These are phyloP conservation scores for Gliomastix tumulicola DNA, from an alignment of 2,329 filamentous ascomycete species.

Conservation along the genomic window DNA sequence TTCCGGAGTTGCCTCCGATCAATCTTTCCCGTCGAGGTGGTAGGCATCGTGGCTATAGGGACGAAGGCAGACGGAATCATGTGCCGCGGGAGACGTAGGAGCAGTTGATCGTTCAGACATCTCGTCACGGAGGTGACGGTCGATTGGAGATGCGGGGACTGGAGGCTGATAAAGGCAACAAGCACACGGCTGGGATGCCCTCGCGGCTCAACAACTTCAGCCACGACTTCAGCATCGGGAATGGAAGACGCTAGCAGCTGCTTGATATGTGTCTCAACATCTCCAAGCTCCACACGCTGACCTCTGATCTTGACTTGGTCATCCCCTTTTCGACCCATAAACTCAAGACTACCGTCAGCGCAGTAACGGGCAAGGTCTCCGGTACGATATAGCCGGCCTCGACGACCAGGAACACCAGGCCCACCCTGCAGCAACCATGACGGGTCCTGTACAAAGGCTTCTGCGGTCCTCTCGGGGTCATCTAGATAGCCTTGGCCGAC, in stretches of 20 bases:
- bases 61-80: neutral
- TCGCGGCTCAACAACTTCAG: neutral
- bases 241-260: conserved; percentile 13
- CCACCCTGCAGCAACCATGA: conserved; percentile 38
- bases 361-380: neutral
- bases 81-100: conserved; percentile 17
- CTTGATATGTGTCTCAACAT: conserved; percentile 12
- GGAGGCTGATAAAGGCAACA: neutral
- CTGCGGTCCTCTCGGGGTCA: conserved; percentile 48
- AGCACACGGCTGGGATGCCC: neutral
- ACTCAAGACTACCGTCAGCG: neutral
- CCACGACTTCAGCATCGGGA: conserved; percentile 1
- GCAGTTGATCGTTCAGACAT: neutral
- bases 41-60: neutral
- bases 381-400: conserved; percentile 36
- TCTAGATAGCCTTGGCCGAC: conserved; percentile 56
- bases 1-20: conserved; percentile 7
- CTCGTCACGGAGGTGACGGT: neutral
- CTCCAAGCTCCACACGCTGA: conserved; percentile 1
- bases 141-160: too few species aligned
- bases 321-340: neutral
- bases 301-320: neutral
- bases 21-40: neutral
- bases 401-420: conserved; percentile 22
- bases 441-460: conserved; percentile 49